phyloP scores from a whole-genome alignment of 208 protist species.

The Leptomonas pyrrhocoris region DNA sequence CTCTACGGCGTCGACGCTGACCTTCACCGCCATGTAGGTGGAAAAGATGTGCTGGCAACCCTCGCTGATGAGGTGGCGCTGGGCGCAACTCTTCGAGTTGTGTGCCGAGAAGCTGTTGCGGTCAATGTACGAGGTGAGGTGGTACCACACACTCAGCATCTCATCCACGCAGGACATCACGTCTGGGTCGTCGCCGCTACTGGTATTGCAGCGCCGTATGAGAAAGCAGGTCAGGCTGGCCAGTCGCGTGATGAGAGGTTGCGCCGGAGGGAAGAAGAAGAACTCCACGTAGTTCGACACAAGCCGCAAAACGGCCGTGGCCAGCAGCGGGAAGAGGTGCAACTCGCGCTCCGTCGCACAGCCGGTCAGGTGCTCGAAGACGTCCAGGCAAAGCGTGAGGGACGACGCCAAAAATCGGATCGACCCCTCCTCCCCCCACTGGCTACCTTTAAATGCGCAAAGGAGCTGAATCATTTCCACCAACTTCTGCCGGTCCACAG shows the following conservation, averaged over 20 bases:
- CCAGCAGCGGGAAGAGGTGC: constrained; percentile 40
- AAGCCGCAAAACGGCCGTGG: constrained; percentile 42
- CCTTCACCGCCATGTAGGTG: constrained; percentile 33
- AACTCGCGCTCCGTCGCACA: constrained; percentile 15
- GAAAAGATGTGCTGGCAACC: constrained; percentile 40
- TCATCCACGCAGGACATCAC: constrained; percentile 79
- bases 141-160: constrained; percentile 59
- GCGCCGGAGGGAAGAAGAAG: constrained; percentile 28
- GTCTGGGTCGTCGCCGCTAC: constrained; percentile 51
- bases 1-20: constrained; percentile 33
- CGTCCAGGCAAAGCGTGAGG: constrained; percentile 37
- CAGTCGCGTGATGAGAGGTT: constrained; percentile 31
- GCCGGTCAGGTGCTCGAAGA: constrained; percentile 35
- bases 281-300: constrained; percentile 46
- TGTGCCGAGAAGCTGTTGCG: constrained; percentile 32
- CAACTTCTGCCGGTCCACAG: constrained; percentile 34
- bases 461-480: constrained; percentile 46
- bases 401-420: constrained; percentile 34
- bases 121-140: constrained; percentile 38
- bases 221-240: constrained; percentile 34
- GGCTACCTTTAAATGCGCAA: constrained; percentile 40
- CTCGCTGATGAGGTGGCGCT: constrained; percentile 25
- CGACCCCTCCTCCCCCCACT: constrained; percentile 30
- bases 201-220: constrained; percentile 38
- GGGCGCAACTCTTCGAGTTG: not conserved